Evolutionary conservation across 1,284 basidiomycete species (phyloP), one percentile per base, ranked within the genome.

Genomic region (Ustilago cynodontis): DNA sequence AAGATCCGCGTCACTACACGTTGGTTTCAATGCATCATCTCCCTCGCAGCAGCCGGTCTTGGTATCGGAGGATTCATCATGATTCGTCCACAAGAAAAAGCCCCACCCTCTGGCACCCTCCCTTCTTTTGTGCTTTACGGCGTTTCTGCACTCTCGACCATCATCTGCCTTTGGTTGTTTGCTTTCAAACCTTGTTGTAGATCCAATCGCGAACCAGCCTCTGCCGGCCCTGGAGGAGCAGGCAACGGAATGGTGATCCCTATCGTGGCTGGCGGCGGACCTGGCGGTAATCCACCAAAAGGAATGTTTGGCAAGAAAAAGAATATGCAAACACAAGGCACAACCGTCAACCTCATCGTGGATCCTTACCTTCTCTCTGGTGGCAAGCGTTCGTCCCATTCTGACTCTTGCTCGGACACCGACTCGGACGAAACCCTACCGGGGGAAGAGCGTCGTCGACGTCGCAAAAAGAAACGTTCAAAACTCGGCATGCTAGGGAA

Each of bases 261-360:
- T 14, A 64, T 81, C 35, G 56, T 80, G 54, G n/a, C 62, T 3
- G 68, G 56, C 22, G 75, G 57, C 16, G 50, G 28, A 16, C n/a
- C 41, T 14, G 63, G 68, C 18, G 41, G 52, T 50, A 67, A 67
- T 59, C 20, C 50, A 9, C 24, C 47, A 22, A 49, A 49, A 49
- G 56, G 66, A 14, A 51, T 73, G 24, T 66, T 66, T 28, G 69
- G 71, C 57, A 77, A 77, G 62, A 79, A 73, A 41, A 59, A 51
- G 3, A 54, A 18, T 49, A 58, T 59, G n/a, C 53, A 37, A 11
- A 43, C n/a, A n/a, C 65, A 58, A 10, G 65, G 59, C 7, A 56
- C 79, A 20, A 73, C 63, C n/a, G 80, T 82, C 61, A 82, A 82
- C 47, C 66, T 82, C 51, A 81, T 82, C 41, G 77, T 82, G 51